These are phyloP conservation scores for Rhizopus arrhizus DNA, from an alignment of 371 early-diverging fungal species.

Conservation along the genomic window DNA sequence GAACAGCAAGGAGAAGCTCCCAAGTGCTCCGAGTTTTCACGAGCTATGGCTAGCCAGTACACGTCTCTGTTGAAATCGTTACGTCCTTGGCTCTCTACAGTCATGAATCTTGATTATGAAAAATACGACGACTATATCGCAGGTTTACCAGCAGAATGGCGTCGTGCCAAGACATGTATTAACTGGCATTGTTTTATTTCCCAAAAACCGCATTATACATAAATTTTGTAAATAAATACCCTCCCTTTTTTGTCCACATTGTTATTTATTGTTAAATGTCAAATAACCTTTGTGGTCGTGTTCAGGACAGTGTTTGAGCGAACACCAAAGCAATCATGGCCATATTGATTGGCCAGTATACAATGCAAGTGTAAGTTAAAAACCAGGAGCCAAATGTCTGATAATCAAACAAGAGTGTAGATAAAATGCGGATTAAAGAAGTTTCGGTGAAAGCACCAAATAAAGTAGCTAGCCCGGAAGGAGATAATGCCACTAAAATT, in stretches of 20 bases:
- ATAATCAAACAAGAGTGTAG: conserved; percentile 56
- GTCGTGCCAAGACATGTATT: conserved; percentile 35
- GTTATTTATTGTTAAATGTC: neutral
- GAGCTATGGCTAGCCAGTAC: conserved; percentile 42
- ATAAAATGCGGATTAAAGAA: conserved; percentile 32
- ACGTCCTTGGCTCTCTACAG: conserved; percentile 40
- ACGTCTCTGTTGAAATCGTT: conserved; percentile 38
- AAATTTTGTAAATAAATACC: conserved; percentile 5
- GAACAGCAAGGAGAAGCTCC: conserved; percentile 3
- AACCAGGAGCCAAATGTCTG: conserved; percentile 65
- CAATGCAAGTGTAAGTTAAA: conserved; percentile 58
- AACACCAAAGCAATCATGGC: conserved; percentile 54
- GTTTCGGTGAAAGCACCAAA: conserved; percentile 29
- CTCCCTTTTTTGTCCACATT: conserved; percentile 1
- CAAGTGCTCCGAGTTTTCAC: conserved; percentile 33
- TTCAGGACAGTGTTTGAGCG: conserved; percentile 14
- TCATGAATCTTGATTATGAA: conserved; percentile 33
- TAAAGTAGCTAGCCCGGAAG: conserved; percentile 50
- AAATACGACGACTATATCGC: conserved; percentile 38
- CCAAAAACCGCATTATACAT: conserved; percentile 41
- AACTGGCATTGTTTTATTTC: conserved; percentile 52
- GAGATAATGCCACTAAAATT: conserved; percentile 50
- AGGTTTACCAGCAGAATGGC: conserved; percentile 44
- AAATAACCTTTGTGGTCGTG: neutral
- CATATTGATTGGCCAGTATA: conserved; percentile 73